phyloP scores from a whole-genome alignment of 352 stramenopile genomes.

The Globisporangium carolinianum region DNA sequence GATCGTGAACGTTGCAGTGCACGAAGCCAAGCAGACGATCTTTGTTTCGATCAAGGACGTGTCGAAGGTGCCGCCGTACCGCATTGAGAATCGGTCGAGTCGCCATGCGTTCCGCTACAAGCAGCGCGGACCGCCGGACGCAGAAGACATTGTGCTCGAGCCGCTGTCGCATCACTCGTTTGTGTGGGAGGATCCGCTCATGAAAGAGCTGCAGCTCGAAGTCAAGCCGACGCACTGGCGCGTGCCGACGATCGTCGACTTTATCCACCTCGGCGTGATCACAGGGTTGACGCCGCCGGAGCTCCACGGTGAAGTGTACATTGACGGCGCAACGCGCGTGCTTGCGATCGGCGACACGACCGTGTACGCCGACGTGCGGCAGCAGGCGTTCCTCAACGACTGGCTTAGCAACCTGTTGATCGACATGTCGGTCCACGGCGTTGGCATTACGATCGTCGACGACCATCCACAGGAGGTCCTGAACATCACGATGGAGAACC shows the following conservation, averaged over 20 bases:
- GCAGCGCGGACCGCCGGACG: constrained; percentile 44
- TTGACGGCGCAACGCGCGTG: constrained; percentile 74
- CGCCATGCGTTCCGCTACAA: constrained; percentile 67
- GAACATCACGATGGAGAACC: constrained; percentile 85
- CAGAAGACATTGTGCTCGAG: constrained; percentile 61
- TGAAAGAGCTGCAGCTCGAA: constrained; percentile 39
- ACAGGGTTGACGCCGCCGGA: constrained; percentile 42
- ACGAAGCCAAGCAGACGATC: constrained; percentile 60
- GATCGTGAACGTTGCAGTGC: constrained; percentile 54
- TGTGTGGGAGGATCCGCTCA: constrained; percentile 72
- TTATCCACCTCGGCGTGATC: constrained; percentile 66
- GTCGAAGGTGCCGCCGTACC: constrained; percentile 58
- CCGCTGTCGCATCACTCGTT: constrained; percentile 74
- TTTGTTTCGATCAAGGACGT: constrained; percentile 66
- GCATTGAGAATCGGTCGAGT: constrained; percentile 83
- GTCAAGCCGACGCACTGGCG: constrained; percentile 58
- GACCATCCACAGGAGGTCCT: constrained; percentile 65
- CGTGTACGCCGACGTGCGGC: constrained; percentile 47
- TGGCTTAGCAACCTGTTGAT: constrained; percentile 73
- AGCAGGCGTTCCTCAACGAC: constrained; percentile 50
- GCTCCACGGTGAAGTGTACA: constrained; percentile 80
- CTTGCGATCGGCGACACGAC: constrained; percentile 72
- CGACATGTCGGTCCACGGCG: constrained; percentile 63
- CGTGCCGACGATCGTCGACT: constrained; percentile 63
- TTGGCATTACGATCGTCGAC: constrained; percentile 80